Conservation (phyloP, 345 rosid genomes). For the Salix arbutifolia region DNA sequence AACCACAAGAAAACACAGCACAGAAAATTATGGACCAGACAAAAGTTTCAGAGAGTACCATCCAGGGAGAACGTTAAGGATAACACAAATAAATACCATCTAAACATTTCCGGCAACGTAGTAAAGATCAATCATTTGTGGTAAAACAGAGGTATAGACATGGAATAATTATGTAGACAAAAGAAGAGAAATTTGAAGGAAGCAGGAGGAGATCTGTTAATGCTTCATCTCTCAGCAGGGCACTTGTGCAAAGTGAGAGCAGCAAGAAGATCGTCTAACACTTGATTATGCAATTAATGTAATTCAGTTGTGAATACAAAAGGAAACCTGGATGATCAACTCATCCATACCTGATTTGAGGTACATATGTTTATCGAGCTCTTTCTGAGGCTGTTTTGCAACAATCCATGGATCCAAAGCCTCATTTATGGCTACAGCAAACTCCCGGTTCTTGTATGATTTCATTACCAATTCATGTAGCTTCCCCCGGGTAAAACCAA, state of each 20-base stretch:
- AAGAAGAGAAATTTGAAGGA: not conserved
- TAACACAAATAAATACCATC: not conserved
- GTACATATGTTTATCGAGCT: slow-evolving; percentile 66
- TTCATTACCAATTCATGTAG: slow-evolving; percentile 96
- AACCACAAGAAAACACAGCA: not conserved
- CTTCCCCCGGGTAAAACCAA: slow-evolving; percentile 87
- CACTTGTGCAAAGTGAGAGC: not conserved
- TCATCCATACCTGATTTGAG: slow-evolving; percentile 63
- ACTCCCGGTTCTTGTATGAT: slow-evolving; percentile 87
- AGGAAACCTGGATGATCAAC: not conserved
- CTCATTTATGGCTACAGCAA: slow-evolving; percentile 94
- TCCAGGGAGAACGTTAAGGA: not conserved
- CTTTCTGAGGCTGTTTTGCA: slow-evolving; percentile 91
- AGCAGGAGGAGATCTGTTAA: not conserved
- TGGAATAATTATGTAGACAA: too few relatives aligned
- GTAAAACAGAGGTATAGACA: not conserved
- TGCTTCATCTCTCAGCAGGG: not conserved
- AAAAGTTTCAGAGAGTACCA: not conserved
- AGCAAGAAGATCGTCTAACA: not conserved
- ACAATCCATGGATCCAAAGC: slow-evolving; percentile 94
- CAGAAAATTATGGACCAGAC: not conserved
- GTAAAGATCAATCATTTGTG: not conserved
- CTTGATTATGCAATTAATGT: not conserved
- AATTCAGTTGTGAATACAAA: not conserved
- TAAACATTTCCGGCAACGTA: not conserved